These are phyloP conservation scores for Penicillium concentricum DNA, from an alignment of 2,329 filamentous ascomycete genomes.

Conservation along the genomic window DNA sequence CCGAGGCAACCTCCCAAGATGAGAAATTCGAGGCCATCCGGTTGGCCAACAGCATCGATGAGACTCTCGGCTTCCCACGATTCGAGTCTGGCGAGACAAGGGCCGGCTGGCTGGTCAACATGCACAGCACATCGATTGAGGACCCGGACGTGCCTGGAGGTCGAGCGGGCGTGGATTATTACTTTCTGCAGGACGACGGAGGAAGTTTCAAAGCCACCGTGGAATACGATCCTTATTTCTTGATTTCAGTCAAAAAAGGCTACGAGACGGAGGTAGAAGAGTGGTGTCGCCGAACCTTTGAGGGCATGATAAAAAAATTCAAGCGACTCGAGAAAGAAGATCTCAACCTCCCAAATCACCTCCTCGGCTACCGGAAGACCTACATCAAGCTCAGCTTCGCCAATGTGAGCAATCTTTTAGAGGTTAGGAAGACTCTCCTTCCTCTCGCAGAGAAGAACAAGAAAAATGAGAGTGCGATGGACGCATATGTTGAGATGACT, in stretches of 20 bases:
- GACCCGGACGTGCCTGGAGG: slow-evolving; percentile 82
- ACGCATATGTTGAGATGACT: slow-evolving; percentile 95
- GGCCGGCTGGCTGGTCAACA: slow-evolving; percentile 91
- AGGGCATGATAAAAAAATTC: slow-evolving; percentile 77
- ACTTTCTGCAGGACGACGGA: slow-evolving; percentile 89
- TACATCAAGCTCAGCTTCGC: slow-evolving; percentile 84
- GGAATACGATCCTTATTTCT: slow-evolving; percentile 94
- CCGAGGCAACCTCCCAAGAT: slow-evolving; percentile 85
- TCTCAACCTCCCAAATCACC: slow-evolving; percentile 89
- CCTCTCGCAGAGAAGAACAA: slow-evolving; percentile 95
- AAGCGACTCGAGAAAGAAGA: slow-evolving; percentile 87
- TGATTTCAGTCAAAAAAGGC: slow-evolving; percentile 84
- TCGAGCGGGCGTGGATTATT: slow-evolving; percentile 88
- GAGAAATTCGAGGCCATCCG: slow-evolving; percentile 86
- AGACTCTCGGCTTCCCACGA: slow-evolving; percentile 87
- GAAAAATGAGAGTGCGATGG: slow-evolving; percentile 94
- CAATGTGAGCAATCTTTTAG: slow-evolving; percentile 82
- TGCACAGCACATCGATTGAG: slow-evolving; percentile 83
- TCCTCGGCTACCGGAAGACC: slow-evolving; percentile 83
- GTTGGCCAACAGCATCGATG: slow-evolving; percentile 86
- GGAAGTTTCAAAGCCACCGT: slow-evolving; percentile 93
- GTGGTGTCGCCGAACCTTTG: slow-evolving; percentile 77
- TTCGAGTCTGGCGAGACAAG: slow-evolving; percentile 85
- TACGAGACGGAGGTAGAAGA: slow-evolving; percentile 93
- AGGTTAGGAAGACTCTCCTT: slow-evolving; percentile 79